Percentiles rank a stretch among this genome's conserved stretches.
These are phyloP conservation scores for Coniosporium tulheliwenetii DNA, from an alignment of 2,329 filamentous ascomycete genomes.

Conservation along the genomic window DNA sequence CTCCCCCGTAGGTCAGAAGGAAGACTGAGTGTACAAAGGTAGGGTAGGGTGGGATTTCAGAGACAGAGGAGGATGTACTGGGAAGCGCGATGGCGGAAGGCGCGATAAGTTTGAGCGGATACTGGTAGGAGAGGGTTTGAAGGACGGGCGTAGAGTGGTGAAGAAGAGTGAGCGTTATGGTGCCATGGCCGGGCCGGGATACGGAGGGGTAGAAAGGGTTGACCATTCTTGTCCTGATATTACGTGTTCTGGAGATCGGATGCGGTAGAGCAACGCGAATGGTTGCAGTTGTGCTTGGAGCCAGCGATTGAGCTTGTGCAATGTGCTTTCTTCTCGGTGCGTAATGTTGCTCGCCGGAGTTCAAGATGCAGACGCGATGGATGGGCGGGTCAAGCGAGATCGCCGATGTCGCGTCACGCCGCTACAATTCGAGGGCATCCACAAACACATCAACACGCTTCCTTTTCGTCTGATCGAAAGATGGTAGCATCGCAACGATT, in stretches of 20 bases:
- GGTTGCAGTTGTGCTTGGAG: not conserved
- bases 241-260: not conserved
- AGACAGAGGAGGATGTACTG: constrained; percentile 3
- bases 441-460: not conserved
- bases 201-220: constrained; percentile 59
- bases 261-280: not conserved
- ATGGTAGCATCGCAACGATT: not conserved
- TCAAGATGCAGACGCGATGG: not conserved
- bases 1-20: constrained; percentile 85
- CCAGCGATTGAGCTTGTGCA: not conserved
- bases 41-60: constrained; percentile 7
- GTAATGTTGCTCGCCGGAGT: not conserved
- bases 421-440: not conserved
- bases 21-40: constrained; percentile 62
- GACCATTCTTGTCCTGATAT: not conserved
- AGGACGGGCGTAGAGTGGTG: constrained; percentile 59
- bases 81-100: constrained; percentile 45
- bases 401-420: not conserved
- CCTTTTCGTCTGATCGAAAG: not conserved
- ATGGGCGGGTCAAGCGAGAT: not conserved
- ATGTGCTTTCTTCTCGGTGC: not conserved
- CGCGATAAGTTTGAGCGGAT: constrained; percentile 85
- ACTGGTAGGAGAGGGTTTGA: constrained; percentile 69
- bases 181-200: constrained; percentile 62
- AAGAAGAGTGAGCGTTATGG: constrained; percentile 55